phyloP scores from a whole-genome alignment of 208 protist genomes.

The Sergeia podlipaevii region DNA sequence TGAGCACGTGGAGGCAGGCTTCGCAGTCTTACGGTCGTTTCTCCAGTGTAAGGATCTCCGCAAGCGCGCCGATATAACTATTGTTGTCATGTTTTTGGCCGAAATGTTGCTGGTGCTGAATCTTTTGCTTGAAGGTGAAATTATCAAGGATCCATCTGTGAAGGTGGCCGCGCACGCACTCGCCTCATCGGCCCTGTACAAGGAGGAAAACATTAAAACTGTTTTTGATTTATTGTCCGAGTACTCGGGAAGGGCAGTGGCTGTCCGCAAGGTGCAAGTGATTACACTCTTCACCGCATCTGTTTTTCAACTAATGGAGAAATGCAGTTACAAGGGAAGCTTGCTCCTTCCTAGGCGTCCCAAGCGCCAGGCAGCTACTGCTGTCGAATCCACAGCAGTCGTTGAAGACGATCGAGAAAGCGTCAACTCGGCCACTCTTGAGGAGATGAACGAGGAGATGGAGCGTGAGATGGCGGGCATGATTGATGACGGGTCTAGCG shows the following conservation, averaged over 20 bases:
- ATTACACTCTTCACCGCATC: conserved; percentile 64
- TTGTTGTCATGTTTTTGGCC: conserved; percentile 52
- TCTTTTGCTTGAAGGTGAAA: conserved; percentile 65
- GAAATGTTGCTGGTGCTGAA: conserved; percentile 81
- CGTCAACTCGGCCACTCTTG: conserved; percentile 22
- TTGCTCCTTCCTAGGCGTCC: conserved; percentile 67
- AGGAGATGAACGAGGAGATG: conserved; percentile 32
- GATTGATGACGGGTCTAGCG: conserved; percentile 35
- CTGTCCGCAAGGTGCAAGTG: conserved; percentile 35
- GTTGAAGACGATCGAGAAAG: conserved; percentile 30
- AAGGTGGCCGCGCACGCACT: conserved; percentile 73
- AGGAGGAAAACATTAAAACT: conserved; percentile 70
- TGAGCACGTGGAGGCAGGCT: conserved; percentile 60
- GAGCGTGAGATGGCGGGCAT: conserved; percentile 18
- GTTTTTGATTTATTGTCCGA: conserved; percentile 65
- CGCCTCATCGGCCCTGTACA: conserved; percentile 79
- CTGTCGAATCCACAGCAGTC: conserved; percentile 7
- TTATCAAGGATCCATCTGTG: conserved; percentile 55
- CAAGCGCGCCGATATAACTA: conserved; percentile 43
- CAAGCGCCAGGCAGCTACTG: conserved; percentile 20
- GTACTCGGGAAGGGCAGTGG: conserved; percentile 31
- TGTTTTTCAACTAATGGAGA: conserved; percentile 83
- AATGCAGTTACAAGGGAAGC: conserved; percentile 77
- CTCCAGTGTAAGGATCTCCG: conserved; percentile 61
- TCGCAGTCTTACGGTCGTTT: conserved; percentile 63